Conservation (phyloP, 2,329 filamentous ascomycete genomes). For the Trichoderma arundinaceum region DNA sequence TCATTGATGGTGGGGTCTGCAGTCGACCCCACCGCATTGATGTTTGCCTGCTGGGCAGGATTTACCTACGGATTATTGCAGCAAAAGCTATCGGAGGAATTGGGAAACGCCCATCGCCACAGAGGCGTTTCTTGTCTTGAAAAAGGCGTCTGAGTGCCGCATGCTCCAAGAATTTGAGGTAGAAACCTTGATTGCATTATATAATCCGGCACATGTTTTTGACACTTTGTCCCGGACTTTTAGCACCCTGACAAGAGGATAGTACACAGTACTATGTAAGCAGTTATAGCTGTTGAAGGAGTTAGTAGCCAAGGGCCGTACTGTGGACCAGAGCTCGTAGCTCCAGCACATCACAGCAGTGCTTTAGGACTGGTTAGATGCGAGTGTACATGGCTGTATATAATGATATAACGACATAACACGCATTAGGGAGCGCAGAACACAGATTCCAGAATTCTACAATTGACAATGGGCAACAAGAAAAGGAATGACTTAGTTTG, state of each 20-base stretch:
- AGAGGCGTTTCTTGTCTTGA: not conserved
- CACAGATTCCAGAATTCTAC: no score
- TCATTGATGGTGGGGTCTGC: constrained; percentile 30
- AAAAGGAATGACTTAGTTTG: not conserved
- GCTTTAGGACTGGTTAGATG: not conserved
- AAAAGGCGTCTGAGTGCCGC: not conserved
- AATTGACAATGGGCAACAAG: not conserved
- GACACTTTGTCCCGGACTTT: not conserved
- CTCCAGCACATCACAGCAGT: not conserved
- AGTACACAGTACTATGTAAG: no score
- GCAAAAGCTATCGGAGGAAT: no score
- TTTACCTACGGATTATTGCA: no score
- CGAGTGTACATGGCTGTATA: no score
- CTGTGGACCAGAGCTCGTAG: not conserved
- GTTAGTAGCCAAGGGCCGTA: no score
- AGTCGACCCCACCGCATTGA: constrained; percentile 17
- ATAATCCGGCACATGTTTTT: not conserved
- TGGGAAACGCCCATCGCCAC: not conserved
- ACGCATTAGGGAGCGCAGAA: no score
- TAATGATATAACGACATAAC: no score
- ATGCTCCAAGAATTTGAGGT: not conserved
- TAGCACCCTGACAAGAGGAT: not conserved
- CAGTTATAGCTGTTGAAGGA: no score
- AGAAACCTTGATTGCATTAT: constrained; percentile 1
- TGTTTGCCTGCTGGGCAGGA: not conserved